These are phyloP conservation scores for Diaporthe nobilis DNA, from an alignment of 2,329 filamentous ascomycete species.

Conservation along the genomic window DNA sequence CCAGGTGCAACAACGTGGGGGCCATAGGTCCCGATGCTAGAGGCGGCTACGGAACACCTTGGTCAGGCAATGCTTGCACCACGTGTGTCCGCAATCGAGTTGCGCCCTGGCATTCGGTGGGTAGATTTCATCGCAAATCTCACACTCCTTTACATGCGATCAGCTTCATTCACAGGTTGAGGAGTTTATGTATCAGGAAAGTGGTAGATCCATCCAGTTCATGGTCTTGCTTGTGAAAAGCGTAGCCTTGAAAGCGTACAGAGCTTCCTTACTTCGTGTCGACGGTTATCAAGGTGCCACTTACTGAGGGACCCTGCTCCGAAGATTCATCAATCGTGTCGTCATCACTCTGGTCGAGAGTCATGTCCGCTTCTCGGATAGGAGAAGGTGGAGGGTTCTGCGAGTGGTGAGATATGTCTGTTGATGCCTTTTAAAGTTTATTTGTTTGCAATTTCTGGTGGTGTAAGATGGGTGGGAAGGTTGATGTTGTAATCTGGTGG, in stretches of 20 bases:
- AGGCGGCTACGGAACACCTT: accelerated
- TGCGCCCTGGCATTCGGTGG: background rate
- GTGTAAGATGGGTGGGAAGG: background rate
- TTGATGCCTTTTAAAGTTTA: background rate
- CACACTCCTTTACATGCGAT: background rate
- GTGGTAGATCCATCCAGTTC: background rate
- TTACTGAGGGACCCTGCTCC: background rate
- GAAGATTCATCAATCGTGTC: too few relatives aligned
- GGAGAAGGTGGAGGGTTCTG: background rate
- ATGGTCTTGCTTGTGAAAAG: background rate
- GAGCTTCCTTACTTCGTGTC: background rate
- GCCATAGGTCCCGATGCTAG: background rate
- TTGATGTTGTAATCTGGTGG: background rate
- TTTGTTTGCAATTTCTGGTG: background rate
- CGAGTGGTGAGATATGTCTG: background rate
- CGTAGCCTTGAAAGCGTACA: background rate
- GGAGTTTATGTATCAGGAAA: background rate
- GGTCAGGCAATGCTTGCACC: background rate
- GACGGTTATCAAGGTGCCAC: background rate
- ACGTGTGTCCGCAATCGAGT: background rate
- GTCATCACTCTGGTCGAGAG: background rate
- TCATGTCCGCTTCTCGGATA: background rate
- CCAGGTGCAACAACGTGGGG: background rate
- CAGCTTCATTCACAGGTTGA: background rate
- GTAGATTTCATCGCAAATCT: background rate